Percentiles rank a stretch among this genome's conserved stretches.
Conservation (phyloP, 129 eudicot species). For the Scalesia atractyloides region DNA sequence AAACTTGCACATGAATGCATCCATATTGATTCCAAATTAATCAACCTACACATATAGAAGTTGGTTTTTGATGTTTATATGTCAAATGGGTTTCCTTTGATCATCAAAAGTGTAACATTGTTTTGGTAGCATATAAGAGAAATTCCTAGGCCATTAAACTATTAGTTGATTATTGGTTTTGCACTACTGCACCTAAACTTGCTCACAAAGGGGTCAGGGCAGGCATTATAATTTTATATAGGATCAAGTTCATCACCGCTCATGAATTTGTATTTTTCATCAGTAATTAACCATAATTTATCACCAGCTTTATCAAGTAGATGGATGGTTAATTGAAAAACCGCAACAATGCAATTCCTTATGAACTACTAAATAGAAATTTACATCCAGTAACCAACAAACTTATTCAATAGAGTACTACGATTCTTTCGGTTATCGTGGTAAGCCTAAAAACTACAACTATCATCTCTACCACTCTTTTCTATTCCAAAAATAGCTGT, state of each 20-base stretch:
- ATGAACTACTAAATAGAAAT: neutral
- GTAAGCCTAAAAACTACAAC: too few relatives aligned
- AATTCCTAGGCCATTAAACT: neutral
- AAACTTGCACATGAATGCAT: too few relatives aligned
- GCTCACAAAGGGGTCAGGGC: neutral
- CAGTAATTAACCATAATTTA: too few relatives aligned
- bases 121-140: neutral
- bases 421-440: too few relatives aligned
- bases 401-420: too few relatives aligned
- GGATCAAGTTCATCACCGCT: neutral
- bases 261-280: too few relatives aligned
- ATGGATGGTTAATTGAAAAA: neutral
- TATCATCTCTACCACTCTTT: too few relatives aligned
- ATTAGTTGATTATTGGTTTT: constrained; percentile 1
- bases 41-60: neutral
- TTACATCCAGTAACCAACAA: neutral
- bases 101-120: neutral
- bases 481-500: too few relatives aligned
- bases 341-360: neutral
- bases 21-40: too few relatives aligned
- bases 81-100: constrained; percentile 1
- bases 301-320: too few relatives aligned
- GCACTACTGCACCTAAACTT: neutral
- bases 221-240: neutral
- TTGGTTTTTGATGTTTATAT: neutral